Evolutionary conservation across 257 asterid species (phyloP).

Genomic region (Ophiorrhiza pumila): DNA sequence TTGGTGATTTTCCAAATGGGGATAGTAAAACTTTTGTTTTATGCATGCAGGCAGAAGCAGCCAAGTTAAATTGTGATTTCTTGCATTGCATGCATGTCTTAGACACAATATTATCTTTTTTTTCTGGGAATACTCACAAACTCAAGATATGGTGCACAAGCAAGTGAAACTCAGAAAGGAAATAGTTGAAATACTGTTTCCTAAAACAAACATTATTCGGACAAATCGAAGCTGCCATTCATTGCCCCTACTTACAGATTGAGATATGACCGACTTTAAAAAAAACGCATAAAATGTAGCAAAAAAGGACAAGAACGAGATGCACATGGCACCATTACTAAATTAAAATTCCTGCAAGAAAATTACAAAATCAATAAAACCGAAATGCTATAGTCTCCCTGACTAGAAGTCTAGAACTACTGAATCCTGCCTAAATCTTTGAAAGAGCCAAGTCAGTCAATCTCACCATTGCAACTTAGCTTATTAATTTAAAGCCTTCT

Average conservation of each 20-base stretch:
- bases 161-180: neutral
- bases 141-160: neutral
- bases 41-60: too few relatives aligned
- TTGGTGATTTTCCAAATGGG: neutral
- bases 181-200: neutral
- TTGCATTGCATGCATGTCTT: neutral
- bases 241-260: neutral
- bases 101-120: neutral
- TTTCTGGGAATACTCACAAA: conserved; percentile 2
- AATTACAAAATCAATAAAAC: neutral
- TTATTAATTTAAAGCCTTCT: conserved; percentile 25
- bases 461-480: conserved; percentile 4
- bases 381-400: neutral
- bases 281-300: neutral
- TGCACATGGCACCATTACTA: conserved; percentile 21
- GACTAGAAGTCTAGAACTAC: neutral
- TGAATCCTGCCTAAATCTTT: conserved; percentile 2
- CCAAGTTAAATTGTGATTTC: neutral
- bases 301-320: conserved; percentile 7
- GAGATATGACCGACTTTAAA: neutral
- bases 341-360: conserved; percentile 1
- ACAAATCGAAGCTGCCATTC: conserved; percentile 1
- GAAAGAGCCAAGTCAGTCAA: neutral
- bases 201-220: neutral
- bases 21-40: too few relatives aligned